Percentiles rank a stretch among this genome's conserved stretches.
Conservation (phyloP, 768 basidiomycete species). For the Rickenella mellea region DNA sequence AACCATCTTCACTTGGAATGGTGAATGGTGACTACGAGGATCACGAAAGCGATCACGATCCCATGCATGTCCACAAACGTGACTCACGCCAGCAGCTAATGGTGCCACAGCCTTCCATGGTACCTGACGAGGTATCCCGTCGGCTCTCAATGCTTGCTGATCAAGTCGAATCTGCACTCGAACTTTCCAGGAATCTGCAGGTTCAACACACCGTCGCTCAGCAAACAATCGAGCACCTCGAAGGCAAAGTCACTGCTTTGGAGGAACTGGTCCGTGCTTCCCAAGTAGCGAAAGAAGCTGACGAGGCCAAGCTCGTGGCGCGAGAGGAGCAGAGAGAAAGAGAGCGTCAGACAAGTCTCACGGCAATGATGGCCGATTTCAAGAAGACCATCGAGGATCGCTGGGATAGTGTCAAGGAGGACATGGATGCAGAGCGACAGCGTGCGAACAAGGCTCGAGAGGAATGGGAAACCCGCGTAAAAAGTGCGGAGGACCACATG, state of each 20-base stretch:
- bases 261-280: constrained; percentile 55
- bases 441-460: constrained; percentile 63
- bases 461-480: constrained; percentile 67
- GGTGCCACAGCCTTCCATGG: constrained; percentile 17
- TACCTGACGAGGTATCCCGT: constrained; percentile 48
- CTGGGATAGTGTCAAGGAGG: constrained; percentile 69
- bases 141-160: constrained; percentile 53
- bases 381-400: constrained; percentile 70
- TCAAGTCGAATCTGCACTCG: constrained; percentile 70
- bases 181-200: constrained; percentile 64
- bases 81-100: constrained; percentile 10
- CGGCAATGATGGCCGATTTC: constrained; percentile 54
- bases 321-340: constrained; percentile 24
- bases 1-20: constrained; percentile 57
- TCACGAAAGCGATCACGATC: constrained; percentile 5
- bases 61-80: constrained; percentile 13
- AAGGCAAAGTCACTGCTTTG: constrained; percentile 58
- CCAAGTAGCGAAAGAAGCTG: constrained; percentile 19
- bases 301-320: constrained; percentile 13
- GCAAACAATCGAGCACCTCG: constrained; percentile 56
- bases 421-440: constrained; percentile 76
- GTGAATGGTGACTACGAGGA: constrained; percentile 33
- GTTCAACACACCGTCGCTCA: constrained; percentile 73
- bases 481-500: constrained; percentile 44
- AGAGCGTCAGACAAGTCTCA: constrained; percentile 41